Percentiles rank a stretch among this genome's conserved stretches.
phyloP scores from a whole-genome alignment of 2,329 filamentous ascomycete species.

The Neocatenulostroma microsporum region DNA sequence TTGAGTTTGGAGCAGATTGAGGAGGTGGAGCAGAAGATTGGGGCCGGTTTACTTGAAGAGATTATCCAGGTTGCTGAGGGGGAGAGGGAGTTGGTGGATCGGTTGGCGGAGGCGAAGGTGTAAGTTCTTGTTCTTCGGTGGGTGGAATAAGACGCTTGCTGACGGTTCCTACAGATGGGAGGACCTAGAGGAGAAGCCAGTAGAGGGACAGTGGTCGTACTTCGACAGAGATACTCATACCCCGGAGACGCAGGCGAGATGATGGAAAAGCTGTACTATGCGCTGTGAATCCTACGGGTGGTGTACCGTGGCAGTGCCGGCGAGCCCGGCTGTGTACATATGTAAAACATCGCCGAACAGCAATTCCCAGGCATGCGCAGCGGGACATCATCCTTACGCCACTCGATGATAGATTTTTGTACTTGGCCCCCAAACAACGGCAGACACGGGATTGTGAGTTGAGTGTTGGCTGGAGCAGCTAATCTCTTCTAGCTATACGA shows the following conservation, averaged over 20 bases:
- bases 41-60: constrained; percentile 91
- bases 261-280: too few relatives aligned
- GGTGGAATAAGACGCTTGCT: constrained; percentile 30
- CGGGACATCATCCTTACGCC: too few relatives aligned
- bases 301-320: too few relatives aligned
- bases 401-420: too few relatives aligned
- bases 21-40: constrained; percentile 81
- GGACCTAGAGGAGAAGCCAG: constrained; percentile 74
- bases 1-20: constrained; percentile 71
- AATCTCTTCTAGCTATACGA: too few relatives aligned
- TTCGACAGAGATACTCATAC: constrained; percentile 55
- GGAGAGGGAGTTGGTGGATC: constrained; percentile 71
- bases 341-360: too few relatives aligned
- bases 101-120: constrained; percentile 71
- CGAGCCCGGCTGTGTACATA: too few relatives aligned
- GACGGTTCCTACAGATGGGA: constrained; percentile 67
- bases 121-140: constrained; percentile 49
- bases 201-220: constrained; percentile 79
- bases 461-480: too few relatives aligned
- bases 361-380: too few relatives aligned
- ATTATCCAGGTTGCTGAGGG: constrained; percentile 86
- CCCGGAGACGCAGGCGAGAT: neutral
- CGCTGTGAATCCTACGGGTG: too few relatives aligned
- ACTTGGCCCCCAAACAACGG: too few relatives aligned
- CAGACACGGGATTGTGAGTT: too few relatives aligned